A percentile compares a stretch with the other conserved stretches of the same genome.
These are phyloP conservation scores for Podaxis rugospora DNA, from an alignment of 768 basidiomycete genomes.

Conservation along the genomic window DNA sequence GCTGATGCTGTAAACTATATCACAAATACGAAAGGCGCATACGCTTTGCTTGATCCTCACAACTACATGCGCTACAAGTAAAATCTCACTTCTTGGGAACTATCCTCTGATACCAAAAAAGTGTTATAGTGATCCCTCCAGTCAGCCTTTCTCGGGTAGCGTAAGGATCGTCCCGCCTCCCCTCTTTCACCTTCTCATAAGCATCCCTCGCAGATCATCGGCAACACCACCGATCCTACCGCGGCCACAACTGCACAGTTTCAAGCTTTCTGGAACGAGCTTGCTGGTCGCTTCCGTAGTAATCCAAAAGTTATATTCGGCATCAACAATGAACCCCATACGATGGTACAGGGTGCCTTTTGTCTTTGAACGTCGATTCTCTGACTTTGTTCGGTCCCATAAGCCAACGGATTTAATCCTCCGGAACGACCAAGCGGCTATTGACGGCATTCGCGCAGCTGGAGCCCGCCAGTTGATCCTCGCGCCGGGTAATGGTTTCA, in stretches of 20 bases:
- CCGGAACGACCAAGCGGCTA: slow-evolving; percentile 39
- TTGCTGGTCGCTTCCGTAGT: slow-evolving; percentile 33
- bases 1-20: slow-evolving; percentile 41
- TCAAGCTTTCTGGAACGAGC: slow-evolving; percentile 36
- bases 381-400: neutral
- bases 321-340: slow-evolving; percentile 44
- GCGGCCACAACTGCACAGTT: slow-evolving; percentile 43
- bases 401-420: slow-evolving; percentile 39
- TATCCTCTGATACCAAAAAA: neutral
- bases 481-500: slow-evolving; percentile 43
- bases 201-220: slow-evolving; percentile 32
- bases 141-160: slow-evolving; percentile 39
- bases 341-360: slow-evolving; percentile 27
- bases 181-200: neutral
- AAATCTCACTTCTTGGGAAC: neutral
- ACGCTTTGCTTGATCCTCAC: slow-evolving; percentile 41
- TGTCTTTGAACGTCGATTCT: neutral
- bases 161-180: slow-evolving; percentile 20
- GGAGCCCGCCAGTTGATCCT: slow-evolving; percentile 40
- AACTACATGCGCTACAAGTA: slow-evolving; percentile 49
- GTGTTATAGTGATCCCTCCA: slow-evolving; percentile 33
- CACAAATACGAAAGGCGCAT: slow-evolving; percentile 35
- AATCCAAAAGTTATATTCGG: slow-evolving; percentile 44
- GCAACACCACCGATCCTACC: slow-evolving; percentile 37
- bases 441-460: slow-evolving; percentile 35